A percentile compares a stretch with the other conserved stretches of the same genome.
Evolutionary conservation across 768 basidiomycete species (phyloP).

Genomic region (Royoungia palumana): DNA sequence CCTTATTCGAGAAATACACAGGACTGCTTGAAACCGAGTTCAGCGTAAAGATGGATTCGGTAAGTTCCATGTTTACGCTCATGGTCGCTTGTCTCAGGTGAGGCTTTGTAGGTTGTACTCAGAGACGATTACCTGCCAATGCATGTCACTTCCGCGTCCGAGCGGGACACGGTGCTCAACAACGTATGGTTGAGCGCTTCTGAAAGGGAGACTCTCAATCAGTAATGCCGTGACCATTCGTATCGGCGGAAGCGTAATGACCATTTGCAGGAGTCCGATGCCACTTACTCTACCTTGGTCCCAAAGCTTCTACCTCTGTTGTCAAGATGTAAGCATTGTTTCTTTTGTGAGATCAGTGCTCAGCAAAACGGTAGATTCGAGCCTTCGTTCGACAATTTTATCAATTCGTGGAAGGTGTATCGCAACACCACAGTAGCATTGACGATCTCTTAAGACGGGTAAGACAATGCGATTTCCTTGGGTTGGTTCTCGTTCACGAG

Average conservation of each 20-base stretch:
- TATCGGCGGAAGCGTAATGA: neutral
- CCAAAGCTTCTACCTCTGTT: constrained; percentile 90
- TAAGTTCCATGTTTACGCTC: constrained; percentile 32
- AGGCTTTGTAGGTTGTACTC: constrained; percentile 59
- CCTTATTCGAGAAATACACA: constrained; percentile 87
- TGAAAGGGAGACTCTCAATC: constrained; percentile 57
- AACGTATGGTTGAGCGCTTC: constrained; percentile 77
- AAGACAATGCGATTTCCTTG: constrained; percentile 5
- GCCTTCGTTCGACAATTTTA: constrained; percentile 93
- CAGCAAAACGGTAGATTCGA: constrained; percentile 55
- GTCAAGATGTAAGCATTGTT: constrained; percentile 65
- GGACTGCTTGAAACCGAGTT: constrained; percentile 79
- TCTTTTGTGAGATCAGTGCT: neutral
- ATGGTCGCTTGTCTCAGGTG: neutral
- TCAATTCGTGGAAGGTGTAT: constrained; percentile 92
- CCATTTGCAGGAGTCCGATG: constrained; percentile 47
- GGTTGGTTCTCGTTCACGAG: constrained; percentile 2
- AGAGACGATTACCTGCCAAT: constrained; percentile 90
- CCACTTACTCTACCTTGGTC: constrained; percentile 91
- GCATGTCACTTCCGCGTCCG: constrained; percentile 57
- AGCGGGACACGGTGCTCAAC: constrained; percentile 71
- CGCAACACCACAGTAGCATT: constrained; percentile 86
- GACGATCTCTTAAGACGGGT: constrained; percentile 91
- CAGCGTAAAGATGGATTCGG: constrained; percentile 75
- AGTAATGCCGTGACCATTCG: constrained; percentile 35